These are phyloP conservation scores for Cryptococcus amylolentus DNA, from an alignment of 1,284 basidiomycete genomes.

Conservation along the genomic window DNA sequence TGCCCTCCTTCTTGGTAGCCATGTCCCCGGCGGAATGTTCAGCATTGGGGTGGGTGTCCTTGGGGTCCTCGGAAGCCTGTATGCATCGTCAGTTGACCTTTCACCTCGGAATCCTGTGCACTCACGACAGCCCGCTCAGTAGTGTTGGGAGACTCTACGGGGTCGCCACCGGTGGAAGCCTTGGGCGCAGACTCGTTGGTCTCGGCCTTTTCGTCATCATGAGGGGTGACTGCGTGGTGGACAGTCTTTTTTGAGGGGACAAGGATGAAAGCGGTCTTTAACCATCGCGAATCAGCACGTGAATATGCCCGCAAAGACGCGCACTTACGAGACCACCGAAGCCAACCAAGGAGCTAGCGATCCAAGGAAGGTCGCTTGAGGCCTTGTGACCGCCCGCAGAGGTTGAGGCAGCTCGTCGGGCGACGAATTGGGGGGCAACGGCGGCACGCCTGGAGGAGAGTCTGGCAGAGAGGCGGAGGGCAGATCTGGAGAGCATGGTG, in stretches of 20 bases:
- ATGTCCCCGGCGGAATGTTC: slow-evolving; percentile 3
- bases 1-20: slow-evolving; percentile 9
- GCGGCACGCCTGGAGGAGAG: neutral
- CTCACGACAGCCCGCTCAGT: slow-evolving; percentile 4
- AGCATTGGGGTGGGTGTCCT: slow-evolving; percentile 4
- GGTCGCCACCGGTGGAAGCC: slow-evolving; percentile 4
- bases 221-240: slow-evolving; percentile 6
- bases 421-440: slow-evolving; percentile 1
- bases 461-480: neutral
- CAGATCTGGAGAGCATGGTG: neutral
- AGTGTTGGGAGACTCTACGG: neutral
- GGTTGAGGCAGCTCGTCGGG: slow-evolving; percentile 16
- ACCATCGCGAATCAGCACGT: neutral
- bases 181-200: slow-evolving; percentile 16
- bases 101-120: neutral
- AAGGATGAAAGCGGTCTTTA: slow-evolving; percentile 20
- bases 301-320: too few relatives aligned
- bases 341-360: slow-evolving; percentile 17
- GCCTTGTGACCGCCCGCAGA: slow-evolving; percentile 1
- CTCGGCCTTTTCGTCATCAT: slow-evolving; percentile 8
- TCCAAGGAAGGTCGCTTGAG: slow-evolving; percentile 16
- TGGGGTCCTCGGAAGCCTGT: slow-evolving; percentile 11
- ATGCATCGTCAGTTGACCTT: neutral
- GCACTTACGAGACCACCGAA: slow-evolving; percentile 21
- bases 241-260: slow-evolving; percentile 13